Evolutionary conservation across 495 filamentous ascomycete species (phyloP).

Genomic region (Aspergillus bertholletiae): DNA sequence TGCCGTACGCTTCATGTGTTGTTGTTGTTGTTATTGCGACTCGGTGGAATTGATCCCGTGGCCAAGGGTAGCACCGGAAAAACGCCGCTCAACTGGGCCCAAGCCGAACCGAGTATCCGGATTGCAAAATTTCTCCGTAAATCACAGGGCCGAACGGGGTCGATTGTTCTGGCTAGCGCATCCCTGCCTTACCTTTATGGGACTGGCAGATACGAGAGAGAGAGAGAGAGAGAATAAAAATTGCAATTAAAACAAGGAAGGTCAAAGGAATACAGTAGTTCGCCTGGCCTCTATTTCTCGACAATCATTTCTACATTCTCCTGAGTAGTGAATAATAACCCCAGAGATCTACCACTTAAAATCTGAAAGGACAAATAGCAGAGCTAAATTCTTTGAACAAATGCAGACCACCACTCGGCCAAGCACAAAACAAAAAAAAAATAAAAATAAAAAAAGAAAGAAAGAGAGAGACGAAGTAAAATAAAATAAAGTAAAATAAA

Average conservation of each 20-base stretch:
- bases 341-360: not conserved
- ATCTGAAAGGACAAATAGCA: not conserved
- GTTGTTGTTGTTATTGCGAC: too few relatives aligned
- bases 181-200: not conserved
- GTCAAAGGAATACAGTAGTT: not conserved
- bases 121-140: conserved; percentile 30
- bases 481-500: conserved; percentile 3
- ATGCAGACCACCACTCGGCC: not conserved
- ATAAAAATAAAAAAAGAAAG: not conserved
- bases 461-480: not conserved
- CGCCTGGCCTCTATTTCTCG: not conserved
- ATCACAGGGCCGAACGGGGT: conserved; percentile 18
- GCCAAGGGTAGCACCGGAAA: not conserved
- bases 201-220: not conserved
- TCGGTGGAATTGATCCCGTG: conserved; percentile 16
- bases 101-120: conserved; percentile 16
- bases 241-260: not conserved
- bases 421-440: not conserved
- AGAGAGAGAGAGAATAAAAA: too few relatives aligned
- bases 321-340: not conserved
- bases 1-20: not conserved
- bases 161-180: not conserved
- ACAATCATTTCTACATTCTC: not conserved
- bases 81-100: not conserved
- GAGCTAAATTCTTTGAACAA: too few relatives aligned